Evolutionary conservation across 78 protist species (phyloP).

Genomic region (Bodo saltans): DNA sequence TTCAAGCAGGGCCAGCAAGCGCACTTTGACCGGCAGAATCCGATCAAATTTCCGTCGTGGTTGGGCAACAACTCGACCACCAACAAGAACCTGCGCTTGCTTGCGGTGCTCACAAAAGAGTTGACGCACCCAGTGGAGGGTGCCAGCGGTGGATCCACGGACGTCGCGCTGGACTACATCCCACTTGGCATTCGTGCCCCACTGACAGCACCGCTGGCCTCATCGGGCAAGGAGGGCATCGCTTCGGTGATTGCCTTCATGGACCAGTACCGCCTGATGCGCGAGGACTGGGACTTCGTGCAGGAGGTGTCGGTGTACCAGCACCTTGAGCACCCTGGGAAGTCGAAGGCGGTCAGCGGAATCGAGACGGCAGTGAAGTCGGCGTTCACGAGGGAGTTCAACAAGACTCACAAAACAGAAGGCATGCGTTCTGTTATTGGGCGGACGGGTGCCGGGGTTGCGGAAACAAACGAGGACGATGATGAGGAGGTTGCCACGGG

Average conservation of each 20-base stretch:
- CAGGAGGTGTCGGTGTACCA: conserved; percentile 7
- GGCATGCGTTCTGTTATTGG: too few species aligned
- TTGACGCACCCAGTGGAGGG: neutral
- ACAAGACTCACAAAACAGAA: neutral
- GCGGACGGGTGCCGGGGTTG: too few species aligned
- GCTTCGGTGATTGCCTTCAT: conserved; percentile 4
- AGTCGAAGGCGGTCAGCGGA: conserved; percentile 2
- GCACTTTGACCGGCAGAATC: neutral
- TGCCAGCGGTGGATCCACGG: neutral
- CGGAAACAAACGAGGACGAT: too few species aligned
- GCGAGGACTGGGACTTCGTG: conserved; percentile 39
- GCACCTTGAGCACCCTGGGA: too few species aligned
- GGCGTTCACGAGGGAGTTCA: conserved; percentile 19
- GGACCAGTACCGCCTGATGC: conserved; percentile 33
- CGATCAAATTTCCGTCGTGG: neutral
- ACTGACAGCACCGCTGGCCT: neutral
- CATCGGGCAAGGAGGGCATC: conserved; percentile 9
- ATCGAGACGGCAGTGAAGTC: conserved; percentile 15
- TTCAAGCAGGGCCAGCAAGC: neutral
- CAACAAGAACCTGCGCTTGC: conserved; percentile 31
- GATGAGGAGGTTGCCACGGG: too few species aligned
- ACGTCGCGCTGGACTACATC: conserved; percentile 25
- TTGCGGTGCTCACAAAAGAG: neutral
- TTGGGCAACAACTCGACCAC: conserved; percentile 46
- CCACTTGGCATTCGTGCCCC: neutral